Conservation (phyloP, 2,329 filamentous ascomycete genomes). For the Hypoxylon sp. region DNA sequence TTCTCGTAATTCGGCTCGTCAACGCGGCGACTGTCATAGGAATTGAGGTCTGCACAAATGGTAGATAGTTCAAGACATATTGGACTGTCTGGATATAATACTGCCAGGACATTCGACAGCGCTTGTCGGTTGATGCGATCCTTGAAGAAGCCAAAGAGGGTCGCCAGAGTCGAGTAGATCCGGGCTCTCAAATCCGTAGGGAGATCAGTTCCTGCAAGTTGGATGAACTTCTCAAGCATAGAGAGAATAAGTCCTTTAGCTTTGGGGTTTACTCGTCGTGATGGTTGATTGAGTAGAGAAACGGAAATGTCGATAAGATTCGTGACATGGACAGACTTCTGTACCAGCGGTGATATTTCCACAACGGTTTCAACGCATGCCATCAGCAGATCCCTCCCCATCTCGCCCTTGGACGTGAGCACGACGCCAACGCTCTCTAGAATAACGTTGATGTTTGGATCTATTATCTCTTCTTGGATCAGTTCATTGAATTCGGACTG, state of each 20-base stretch:
- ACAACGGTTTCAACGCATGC: slow-evolving; percentile 81
- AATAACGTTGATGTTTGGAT: slow-evolving; percentile 65
- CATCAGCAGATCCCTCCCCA: slow-evolving; percentile 78
- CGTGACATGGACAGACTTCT: slow-evolving; percentile 72
- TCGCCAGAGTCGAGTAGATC: slow-evolving; percentile 77
- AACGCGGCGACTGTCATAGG: slow-evolving; percentile 74
- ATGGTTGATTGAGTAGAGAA: slow-evolving; percentile 85
- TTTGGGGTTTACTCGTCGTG: slow-evolving; percentile 79
- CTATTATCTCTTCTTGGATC: slow-evolving; percentile 63
- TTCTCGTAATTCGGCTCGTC: slow-evolving; percentile 90
- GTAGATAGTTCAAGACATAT: slow-evolving; percentile 68
- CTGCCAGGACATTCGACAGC: slow-evolving; percentile 75
- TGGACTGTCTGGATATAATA: slow-evolving; percentile 71
- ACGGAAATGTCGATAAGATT: slow-evolving; percentile 81
- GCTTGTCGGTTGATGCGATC: slow-evolving; percentile 79
- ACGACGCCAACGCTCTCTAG: slow-evolving; percentile 73
- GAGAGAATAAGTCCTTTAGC: slow-evolving; percentile 83
- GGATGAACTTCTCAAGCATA: slow-evolving; percentile 82
- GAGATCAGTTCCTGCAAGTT: slow-evolving; percentile 64
- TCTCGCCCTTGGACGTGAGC: slow-evolving; percentile 63
- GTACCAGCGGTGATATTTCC: slow-evolving; percentile 74
- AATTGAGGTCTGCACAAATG: slow-evolving; percentile 82
- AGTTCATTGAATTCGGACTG: slow-evolving; percentile 65
- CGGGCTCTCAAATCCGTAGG: slow-evolving; percentile 66
- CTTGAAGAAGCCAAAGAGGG: slow-evolving; percentile 89